Evolutionary conservation across 1,139 yeast genomes (phyloP).

Genomic region (Blastobotrys arbuscula): DNA sequence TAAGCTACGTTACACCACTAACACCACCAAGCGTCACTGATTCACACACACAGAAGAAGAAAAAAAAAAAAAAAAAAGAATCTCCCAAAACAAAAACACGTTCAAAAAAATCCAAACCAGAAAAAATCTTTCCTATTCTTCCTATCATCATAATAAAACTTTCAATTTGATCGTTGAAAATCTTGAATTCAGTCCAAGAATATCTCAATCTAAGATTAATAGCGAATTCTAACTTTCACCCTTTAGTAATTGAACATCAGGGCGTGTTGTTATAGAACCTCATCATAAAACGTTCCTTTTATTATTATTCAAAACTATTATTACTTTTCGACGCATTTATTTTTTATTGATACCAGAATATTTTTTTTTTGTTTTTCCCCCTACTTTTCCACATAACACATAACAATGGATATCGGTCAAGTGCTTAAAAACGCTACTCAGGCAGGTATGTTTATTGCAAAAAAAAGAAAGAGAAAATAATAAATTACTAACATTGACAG

Average conservation of each 20-base stretch:
- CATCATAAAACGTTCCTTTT: not conserved
- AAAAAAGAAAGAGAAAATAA: not conserved
- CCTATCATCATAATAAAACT: not conserved
- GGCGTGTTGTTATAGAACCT: slow-evolving; percentile 1
- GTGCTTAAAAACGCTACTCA: slow-evolving; percentile 64
- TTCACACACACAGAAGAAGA: not conserved
- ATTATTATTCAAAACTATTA: too few relatives aligned
- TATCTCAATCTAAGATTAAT: not conserved
- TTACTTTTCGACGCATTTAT: not conserved
- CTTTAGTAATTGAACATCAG: not conserved
- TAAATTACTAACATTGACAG: slow-evolving; percentile 24
- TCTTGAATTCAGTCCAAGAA: not conserved
- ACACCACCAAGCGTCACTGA: not conserved
- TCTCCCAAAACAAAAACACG: slow-evolving; percentile 5
- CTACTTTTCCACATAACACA: not conserved
- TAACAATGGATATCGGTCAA: slow-evolving; percentile 59
- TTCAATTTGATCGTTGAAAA: not conserved
- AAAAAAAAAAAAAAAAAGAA: not conserved
- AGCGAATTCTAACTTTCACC: not conserved
- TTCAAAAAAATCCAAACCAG: not conserved
- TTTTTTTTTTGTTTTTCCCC: not conserved
- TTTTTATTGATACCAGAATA: slow-evolving; percentile 1
- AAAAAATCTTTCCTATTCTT: not conserved
- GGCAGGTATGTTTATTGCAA: slow-evolving; percentile 14
- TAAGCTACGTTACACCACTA: not conserved